Base-by-base conservation (phyloP, 257 asterid species). In the Thymus mandschuricus region DNA sequence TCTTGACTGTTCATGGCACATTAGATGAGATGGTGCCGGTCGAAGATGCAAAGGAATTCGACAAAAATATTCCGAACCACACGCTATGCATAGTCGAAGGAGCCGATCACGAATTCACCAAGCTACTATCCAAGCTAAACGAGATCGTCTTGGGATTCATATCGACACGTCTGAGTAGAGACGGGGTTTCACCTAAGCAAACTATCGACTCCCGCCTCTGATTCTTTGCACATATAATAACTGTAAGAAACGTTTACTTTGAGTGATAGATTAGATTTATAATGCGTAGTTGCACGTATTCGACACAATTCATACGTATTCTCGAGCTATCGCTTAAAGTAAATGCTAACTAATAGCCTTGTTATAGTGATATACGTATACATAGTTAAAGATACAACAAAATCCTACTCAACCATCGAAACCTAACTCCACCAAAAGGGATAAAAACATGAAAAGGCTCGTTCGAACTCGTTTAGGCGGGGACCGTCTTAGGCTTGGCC, bases 101-200 rank as follows among this genome's bases (percentile, higher is more conserved):
- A 33, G 96, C 98, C 31, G 96, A 94, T 85, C 97, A 94, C 61
- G 92, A 91, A 62, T 91, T 73, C 82, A 87, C 98, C 29, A 70
- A 69, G 63, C 81, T 77, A 77, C 92, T 83, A 79, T 66, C 75
- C 34, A 85, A 82, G 75, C 71, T 94, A 77, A 79, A 78, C 59
- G 81, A 88, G 1, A 38, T 84, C 34, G 95, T 91, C 76, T 67
- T 91, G 35, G 71, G 65, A 63, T 93, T 89, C 70, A 90, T 93
- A 54, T 78, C 34, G 75, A 59, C 68, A 8, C 60, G 66, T 62
- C 79, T 63, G 13, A 3, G 43, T 10, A 27, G 75, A 49, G 66
- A 64, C 66, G 46, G 35, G 34, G 49, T 49, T 27, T 29, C 21
- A 29, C 60, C 81, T 75, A 40, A 61, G 27, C 73, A 70, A 50